These are phyloP conservation scores for Pinus tabuliformis DNA, from an alignment of 75 land plant genomes.

Conservation along the genomic window DNA sequence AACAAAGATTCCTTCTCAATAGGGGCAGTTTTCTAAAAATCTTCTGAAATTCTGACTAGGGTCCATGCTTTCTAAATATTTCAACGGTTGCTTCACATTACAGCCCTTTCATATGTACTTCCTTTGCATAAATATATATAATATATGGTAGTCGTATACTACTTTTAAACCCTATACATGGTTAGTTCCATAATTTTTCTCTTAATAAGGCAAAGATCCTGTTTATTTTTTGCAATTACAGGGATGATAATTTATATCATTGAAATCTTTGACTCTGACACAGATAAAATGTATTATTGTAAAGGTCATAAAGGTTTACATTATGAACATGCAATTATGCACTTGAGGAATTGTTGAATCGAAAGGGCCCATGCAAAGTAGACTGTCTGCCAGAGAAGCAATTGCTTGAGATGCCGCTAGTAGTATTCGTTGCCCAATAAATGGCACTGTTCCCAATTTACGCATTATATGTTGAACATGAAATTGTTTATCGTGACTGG, in stretches of 20 bases:
- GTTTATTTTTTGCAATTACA: background rate
- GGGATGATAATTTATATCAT: too few species aligned
- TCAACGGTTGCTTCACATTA: too few species aligned
- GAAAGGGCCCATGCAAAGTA: conserved; percentile 76
- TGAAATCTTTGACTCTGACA: background rate
- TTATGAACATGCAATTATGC: conserved; percentile 49
- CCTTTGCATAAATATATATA: too few species aligned
- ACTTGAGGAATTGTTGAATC: conserved; percentile 42
- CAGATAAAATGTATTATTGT: background rate
- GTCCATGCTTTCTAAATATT: too few species aligned
- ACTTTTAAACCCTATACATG: too few species aligned
- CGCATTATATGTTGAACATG: conserved; percentile 60
- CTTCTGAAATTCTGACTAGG: too few species aligned
- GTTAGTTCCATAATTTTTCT: too few species aligned
- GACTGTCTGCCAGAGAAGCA: conserved; percentile 44
- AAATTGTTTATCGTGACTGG: conserved; percentile 24
- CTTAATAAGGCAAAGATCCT: background rate
- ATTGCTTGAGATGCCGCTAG: conserved; percentile 50
- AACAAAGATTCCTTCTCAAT: too few species aligned
- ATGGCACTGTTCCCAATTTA: conserved; percentile 51
- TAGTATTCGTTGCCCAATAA: conserved; percentile 58
- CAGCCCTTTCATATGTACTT: too few species aligned
- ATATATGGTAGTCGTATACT: too few species aligned
- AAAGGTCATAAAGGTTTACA: conserved; percentile 32
- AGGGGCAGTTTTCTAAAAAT: too few species aligned